Base-by-base conservation (phyloP, 148 eudicot genomes). In the Persicaria maculosa region DNA sequence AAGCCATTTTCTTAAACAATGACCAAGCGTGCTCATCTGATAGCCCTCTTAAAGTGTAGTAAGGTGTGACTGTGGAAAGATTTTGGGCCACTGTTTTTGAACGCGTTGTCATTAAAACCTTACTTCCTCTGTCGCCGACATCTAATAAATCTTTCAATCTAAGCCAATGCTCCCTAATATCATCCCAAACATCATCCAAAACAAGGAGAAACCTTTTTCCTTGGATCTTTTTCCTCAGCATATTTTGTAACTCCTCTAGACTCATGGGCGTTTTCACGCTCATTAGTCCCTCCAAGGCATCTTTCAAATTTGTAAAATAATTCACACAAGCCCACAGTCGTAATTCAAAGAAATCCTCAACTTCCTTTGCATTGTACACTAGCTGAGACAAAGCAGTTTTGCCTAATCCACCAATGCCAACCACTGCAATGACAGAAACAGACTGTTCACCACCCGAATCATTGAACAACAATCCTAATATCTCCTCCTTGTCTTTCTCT, bases 41-140 rank as follows among this genome's bases (percentile, higher is more conserved):
- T 9, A 85, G 74, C 10, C 79, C 78, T 8, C 71, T 9, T 72
- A 85, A 75, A 40, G 75, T 31, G 40, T 31, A 75, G 1, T 59
- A 6, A 4, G 68, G 43, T 64, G 55, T 17, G 7, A 73, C 15
- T 17, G 25, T 65, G 22, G 83, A 83, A 5, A 79, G 45, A 44
- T 67, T 50, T 16, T 43, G 77, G 4, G 83, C 80, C 5, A 74
- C 76, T 20, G n/a, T 20, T n/a, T 47, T 74, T 4, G 76, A 77
- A 9, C 83, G 81, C 3, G 88, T 78, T 16, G 88, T 85, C 44
- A 83, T 74, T 14, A 83, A 9, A 72, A 81, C 70, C 69, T 54
- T 74, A 50, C 82, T 76, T 50, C 86, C 82, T 6, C 40, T 44
- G 12, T 2, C 31, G 4, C 71, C 61, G 47, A 73, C 72, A 70